Base-by-base conservation (phyloP, 2,329 filamentous ascomycete species). In the Emergomyces africanus region DNA sequence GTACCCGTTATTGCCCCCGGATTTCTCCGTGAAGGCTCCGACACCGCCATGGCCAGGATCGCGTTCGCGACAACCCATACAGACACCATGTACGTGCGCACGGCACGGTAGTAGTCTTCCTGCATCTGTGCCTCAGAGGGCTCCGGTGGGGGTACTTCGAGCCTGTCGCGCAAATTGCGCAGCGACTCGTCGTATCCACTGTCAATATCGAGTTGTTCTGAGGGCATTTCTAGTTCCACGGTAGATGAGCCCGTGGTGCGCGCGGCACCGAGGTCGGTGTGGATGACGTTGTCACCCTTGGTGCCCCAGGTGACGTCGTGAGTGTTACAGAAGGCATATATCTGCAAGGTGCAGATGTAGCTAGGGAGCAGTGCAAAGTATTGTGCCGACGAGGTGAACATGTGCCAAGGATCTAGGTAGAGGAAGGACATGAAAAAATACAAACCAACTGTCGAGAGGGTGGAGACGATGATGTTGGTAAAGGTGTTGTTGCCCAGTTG, bases 301-400 rank as follows among this genome's bases (percentile, higher is more conserved):
- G 94, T 99, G 50, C 94, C 94, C 94, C 94, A 99, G 0, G 91
- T 95, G 23, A 99, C 90, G 71, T 99, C 94, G 81, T 99, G 94
- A 0, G 92, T 95, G 77, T 99, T 99, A 79, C 94, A 97, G 75
- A 99, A 99, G 49, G 94, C 94, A 75, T 99, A 99, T 23, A 97
- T 90, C 74, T 99, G 94, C 2, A 99, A 81, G 0, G 90, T 97
- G 78, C 94, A 97, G 74, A 99, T 95, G 77, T 97, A 99, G 44
- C 81, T 86, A 0, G 94, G 94, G 41, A 99, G 80, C 30, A 99
- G 84, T 53, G 91, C 81, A 71, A 99, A 96, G 78, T 99, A 99
- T 72, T 96, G 91, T 0, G 81, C 83, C 0, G 89, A 85, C 0
- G 87, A 92, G 14, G 94, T 99, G 76, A 99, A 88, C 88, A 99